Base-by-base conservation (phyloP, 805 yeast species). In the Yarrowia sp. region DNA sequence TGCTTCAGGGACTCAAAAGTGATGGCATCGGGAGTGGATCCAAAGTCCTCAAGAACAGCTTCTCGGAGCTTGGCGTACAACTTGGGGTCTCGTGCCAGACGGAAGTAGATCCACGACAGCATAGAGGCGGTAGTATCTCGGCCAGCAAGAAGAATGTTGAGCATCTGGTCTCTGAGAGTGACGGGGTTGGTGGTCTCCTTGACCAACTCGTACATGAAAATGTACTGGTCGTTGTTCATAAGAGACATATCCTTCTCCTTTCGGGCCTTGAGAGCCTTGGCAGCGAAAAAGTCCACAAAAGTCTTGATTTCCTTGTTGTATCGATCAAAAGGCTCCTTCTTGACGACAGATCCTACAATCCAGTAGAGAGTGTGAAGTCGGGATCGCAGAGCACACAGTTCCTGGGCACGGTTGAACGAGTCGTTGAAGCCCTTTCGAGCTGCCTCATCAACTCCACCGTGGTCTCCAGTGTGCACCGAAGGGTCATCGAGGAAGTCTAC, bases 101-200 rank as follows among this genome's bases (percentile, higher is more conserved):
- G 81, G 67, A 73, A 80, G 59, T 81, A 74, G 24, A 78, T 70
- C 70, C 78, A 81, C 11, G 83, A 77, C 62, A 82, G 76, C 48
- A 81, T 72, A 2, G 81, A 79, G 9, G 85, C 85, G 16, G 86
- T 82, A 46, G 85, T 82, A 68, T 83, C 85, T 69, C 86, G 76
- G 22, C 85, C 85, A 12, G 86, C 86, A 17, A 82, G 71, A 65
- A 82, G 75, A 64, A 83, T 79, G 69, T 81, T 82, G 70, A 82
- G 74, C 56, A 81, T 75, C 72, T 83, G 85, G 70, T 81, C 83
- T 61, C 85, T 75, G 66, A 82, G 78, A n/a, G 77, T 76, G 61
- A 66, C 72, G 16, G 82, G 81, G 68, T 82, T 80, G 63, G 79
- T 76, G 11, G 84, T 81, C 70, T 81, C 80, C 71, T 80, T 79